phyloP scores from a whole-genome alignment of 352 stramenopile species.

The Globisporangium nagaii region DNA sequence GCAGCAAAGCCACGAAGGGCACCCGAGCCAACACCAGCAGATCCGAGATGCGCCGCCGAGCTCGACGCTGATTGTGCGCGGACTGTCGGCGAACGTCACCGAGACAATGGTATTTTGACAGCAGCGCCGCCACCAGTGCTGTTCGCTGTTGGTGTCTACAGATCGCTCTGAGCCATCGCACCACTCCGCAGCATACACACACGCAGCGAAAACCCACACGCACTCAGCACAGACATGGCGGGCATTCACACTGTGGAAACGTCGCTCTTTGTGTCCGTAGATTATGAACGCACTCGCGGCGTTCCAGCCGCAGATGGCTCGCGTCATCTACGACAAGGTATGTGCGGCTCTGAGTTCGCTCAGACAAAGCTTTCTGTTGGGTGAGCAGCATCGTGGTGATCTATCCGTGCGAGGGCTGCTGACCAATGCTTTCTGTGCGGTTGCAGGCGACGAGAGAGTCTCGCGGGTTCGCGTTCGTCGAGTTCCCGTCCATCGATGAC shows the following conservation, averaged over 20 bases:
- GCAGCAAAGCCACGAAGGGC: background rate
- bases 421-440: background rate
- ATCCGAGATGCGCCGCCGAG: conserved; percentile 30
- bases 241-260: conserved; percentile 14
- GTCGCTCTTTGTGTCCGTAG: conserved; percentile 24
- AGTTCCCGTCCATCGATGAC: conserved; percentile 56
- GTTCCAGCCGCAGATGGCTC: conserved; percentile 42
- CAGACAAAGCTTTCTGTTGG: too few species aligned
- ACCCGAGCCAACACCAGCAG: background rate
- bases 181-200: background rate
- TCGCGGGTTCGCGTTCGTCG: conserved; percentile 76
- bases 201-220: background rate
- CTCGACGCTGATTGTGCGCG: conserved; percentile 56
- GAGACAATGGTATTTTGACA: conserved; percentile 58
- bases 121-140: too few species aligned
- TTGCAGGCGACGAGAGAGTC: conserved; percentile 46
- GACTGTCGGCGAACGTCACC: conserved; percentile 38
- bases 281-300: conserved; percentile 43
- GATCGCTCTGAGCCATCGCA: too few species aligned
- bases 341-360: background rate
- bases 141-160: too few species aligned
- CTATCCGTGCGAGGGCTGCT: background rate
- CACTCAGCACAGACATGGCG: background rate
- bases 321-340: conserved; percentile 72
- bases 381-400: too few species aligned